These are phyloP conservation scores for Solanum phureja DNA, from an alignment of 257 asterid genomes.

Conservation along the genomic window DNA sequence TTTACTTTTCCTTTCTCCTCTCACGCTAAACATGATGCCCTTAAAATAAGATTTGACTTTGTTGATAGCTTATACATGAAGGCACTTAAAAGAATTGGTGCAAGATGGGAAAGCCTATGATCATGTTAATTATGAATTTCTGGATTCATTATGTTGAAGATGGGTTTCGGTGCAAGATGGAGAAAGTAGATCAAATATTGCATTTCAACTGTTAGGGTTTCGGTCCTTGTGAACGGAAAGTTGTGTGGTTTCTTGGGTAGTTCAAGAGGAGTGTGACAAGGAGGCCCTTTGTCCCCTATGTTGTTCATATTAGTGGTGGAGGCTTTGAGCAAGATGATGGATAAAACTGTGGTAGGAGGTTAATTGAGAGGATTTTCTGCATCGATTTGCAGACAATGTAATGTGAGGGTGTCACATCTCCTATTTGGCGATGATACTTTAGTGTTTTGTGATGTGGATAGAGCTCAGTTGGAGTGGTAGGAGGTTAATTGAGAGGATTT, in stretches of 20 bases:
- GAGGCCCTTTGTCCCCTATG: neutral
- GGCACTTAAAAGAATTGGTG: neutral
- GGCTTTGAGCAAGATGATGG: neutral
- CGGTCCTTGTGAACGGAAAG: neutral
- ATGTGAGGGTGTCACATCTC: too few species aligned
- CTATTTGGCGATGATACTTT: too few species aligned
- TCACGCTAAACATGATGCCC: neutral
- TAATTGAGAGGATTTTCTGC: too few species aligned
- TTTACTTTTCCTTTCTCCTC: neutral
- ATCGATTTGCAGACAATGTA: too few species aligned
- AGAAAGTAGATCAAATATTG: neutral
- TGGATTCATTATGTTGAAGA: neutral
- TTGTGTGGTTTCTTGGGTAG: neutral
- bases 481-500: too few species aligned
- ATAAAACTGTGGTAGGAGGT: too few species aligned
- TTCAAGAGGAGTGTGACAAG: neutral
- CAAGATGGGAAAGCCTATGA: neutral
- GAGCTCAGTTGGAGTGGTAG: too few species aligned
- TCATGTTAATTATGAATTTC: neutral
- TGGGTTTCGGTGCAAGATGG: neutral
- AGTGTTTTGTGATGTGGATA: too few species aligned
- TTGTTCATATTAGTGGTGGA: neutral
- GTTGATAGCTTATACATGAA: neutral
- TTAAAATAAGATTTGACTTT: neutral
- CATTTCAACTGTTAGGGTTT: neutral